phyloP scores from a whole-genome alignment of 1,284 basidiomycete species.

The Sanghuangporus baumii region DNA sequence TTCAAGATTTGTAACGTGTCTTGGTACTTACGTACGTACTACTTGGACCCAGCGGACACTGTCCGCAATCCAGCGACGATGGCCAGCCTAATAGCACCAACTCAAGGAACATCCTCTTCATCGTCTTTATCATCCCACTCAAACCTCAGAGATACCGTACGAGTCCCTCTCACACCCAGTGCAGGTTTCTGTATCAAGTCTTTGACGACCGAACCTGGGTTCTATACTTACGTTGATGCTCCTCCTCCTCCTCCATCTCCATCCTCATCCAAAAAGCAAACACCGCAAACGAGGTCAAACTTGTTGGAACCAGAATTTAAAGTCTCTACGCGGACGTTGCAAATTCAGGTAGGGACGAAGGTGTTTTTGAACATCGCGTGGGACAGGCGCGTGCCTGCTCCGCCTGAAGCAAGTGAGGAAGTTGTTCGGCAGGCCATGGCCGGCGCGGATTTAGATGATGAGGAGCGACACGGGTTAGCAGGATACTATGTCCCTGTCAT shows the following conservation, averaged over 20 bases:
- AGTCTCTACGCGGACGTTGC: constrained; percentile 22
- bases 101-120: not conserved
- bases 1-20: no score
- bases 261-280: not conserved
- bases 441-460: constrained; percentile 36
- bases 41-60: not conserved
- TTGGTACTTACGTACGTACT: not conserved
- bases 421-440: constrained; percentile 50
- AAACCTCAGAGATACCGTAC: constrained; percentile 20
- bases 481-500: constrained; percentile 63
- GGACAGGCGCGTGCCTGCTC: constrained; percentile 59
- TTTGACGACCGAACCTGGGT: constrained; percentile 33
- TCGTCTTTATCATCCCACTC: not conserved
- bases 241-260: constrained; percentile 1
- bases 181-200: constrained; percentile 62
- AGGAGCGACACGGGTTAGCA: constrained; percentile 25
- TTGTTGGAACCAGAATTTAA: constrained; percentile 19
- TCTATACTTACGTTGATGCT: constrained; percentile 24
- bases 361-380: constrained; percentile 70
- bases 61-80: not conserved
- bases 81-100: not conserved
- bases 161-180: constrained; percentile 43
- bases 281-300: constrained; percentile 17
- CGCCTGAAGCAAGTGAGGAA: constrained; percentile 51
- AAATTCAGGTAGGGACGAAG: constrained; percentile 47